Percentiles rank a stretch among this genome's conserved stretches.
Conservation (phyloP, 495 filamentous ascomycete genomes). For the Talaromyces thailandensis region DNA sequence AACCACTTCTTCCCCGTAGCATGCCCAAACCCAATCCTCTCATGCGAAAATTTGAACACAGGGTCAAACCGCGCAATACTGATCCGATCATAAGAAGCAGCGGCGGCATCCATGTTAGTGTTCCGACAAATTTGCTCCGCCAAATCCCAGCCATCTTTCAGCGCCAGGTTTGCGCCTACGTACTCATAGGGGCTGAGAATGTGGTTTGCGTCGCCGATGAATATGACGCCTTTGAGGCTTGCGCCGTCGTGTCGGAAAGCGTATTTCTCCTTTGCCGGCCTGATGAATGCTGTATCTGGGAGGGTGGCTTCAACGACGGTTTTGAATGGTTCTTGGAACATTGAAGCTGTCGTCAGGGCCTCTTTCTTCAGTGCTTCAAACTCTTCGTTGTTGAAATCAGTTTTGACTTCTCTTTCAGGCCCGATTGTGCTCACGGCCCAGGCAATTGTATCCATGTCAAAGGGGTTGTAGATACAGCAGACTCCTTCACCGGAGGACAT, state of each 20-base stretch:
- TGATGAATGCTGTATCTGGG: conserved; percentile 13
- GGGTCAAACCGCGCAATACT: background rate
- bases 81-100: background rate
- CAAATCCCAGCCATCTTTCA: conserved; percentile 31
- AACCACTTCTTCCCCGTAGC: background rate
- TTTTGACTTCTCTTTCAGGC: background rate
- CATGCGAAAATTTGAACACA: background rate
- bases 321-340: conserved; percentile 19
- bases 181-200: conserved; percentile 35
- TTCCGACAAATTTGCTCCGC: conserved; percentile 14
- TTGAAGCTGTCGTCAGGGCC: conserved; percentile 14
- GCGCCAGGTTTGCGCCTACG: conserved; percentile 30
- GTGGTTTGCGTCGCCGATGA: conserved; percentile 36
- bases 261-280: conserved; percentile 24
- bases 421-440: conserved; percentile 20
- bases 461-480: conserved; percentile 22
- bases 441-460: conserved; percentile 19
- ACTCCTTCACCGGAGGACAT: conserved; percentile 18
- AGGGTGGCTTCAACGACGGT: conserved; percentile 22
- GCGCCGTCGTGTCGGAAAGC: conserved; percentile 25
- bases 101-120: background rate
- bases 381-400: background rate
- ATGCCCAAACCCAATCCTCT: background rate
- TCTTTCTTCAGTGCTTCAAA: conserved; percentile 12
- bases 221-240: conserved; percentile 15